Conservation (phyloP, 2,329 filamentous ascomycete genomes). For the Cladosporium sp. region DNA sequence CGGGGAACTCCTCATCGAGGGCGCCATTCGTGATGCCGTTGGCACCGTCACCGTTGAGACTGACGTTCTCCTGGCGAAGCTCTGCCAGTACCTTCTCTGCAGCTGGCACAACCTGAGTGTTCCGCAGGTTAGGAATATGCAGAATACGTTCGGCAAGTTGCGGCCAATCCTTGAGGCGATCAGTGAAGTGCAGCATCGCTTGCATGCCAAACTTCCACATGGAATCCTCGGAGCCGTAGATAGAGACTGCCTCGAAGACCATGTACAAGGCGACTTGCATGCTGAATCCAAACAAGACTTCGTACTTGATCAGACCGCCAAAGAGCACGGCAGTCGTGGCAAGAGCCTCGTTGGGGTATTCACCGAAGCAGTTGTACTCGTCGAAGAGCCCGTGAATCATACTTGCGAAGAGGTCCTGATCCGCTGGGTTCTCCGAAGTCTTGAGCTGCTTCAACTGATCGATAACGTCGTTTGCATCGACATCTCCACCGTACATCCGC, state of each 20-base stretch:
- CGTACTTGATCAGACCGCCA: conserved; percentile 90
- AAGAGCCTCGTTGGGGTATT: conserved; percentile 92
- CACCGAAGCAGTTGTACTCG: conserved; percentile 90
- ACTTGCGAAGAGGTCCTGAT: conserved; percentile 93
- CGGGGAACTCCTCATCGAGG: conserved; percentile 53
- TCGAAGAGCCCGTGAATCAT: conserved; percentile 98
- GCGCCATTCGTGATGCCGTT: conserved; percentile 65
- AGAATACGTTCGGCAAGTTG: conserved; percentile 82
- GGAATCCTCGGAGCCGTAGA: conserved; percentile 71
- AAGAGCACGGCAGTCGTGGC: conserved; percentile 95
- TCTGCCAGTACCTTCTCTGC: conserved; percentile 28
- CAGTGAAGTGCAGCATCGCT: conserved; percentile 80
- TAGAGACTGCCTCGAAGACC: conserved; percentile 92
- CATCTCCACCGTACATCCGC: conserved; percentile 91
- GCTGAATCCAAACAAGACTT: conserved; percentile 81
- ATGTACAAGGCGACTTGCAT: conserved; percentile 92
- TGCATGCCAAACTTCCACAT: conserved; percentile 99
- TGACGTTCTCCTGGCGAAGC: conserved; percentile 22
- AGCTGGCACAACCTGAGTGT: conserved; percentile 54
- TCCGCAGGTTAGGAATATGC: conserved; percentile 72
- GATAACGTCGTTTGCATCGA: conserved; percentile 79
- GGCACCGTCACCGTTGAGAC: conserved; percentile 25
- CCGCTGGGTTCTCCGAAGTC: conserved; percentile 70
- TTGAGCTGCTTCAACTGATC: conserved; percentile 82
- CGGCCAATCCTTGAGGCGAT: conserved; percentile 87